A percentile compares a stretch with the other conserved stretches of the same genome.
phyloP scores from a whole-genome alignment of 768 basidiomycete species.

The Rhizopogon vinicolor region DNA sequence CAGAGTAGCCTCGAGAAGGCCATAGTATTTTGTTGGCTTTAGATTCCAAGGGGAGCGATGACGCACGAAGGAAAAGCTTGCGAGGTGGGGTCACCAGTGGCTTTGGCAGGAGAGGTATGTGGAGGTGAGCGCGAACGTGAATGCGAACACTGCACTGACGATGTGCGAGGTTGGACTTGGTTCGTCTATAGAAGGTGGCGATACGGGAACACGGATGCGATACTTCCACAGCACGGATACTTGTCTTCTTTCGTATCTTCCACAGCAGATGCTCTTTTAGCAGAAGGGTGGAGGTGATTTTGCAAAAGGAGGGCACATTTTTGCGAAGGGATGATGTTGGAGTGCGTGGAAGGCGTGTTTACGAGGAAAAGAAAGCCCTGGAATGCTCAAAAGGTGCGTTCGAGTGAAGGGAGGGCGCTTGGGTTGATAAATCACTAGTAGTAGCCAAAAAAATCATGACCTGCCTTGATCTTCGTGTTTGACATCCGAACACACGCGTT shows the following conservation, averaged over 20 bases:
- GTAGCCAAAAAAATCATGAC: too few species aligned
- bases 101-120: slow-evolving; percentile 1
- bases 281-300: slow-evolving; percentile 6
- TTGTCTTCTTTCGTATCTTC: slow-evolving; percentile 6
- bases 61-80: slow-evolving; percentile 16
- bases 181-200: slow-evolving; percentile 56
- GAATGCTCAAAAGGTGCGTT: too few species aligned
- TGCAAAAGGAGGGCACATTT: too few species aligned
- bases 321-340: too few species aligned
- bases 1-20: slow-evolving; percentile 56
- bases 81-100: slow-evolving; percentile 21
- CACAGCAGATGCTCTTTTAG: slow-evolving; percentile 7
- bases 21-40: slow-evolving; percentile 28
- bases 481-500: too few species aligned
- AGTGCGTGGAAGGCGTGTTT: too few species aligned
- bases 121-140: slow-evolving; percentile 6
- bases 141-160: slow-evolving; percentile 15
- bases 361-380: too few species aligned
- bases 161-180: slow-evolving; percentile 20
- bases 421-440: too few species aligned
- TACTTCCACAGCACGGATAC: slow-evolving; percentile 28
- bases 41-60: slow-evolving; percentile 25
- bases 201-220: slow-evolving; percentile 44
- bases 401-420: too few species aligned
- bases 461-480: too few species aligned